Percentiles rank a stretch among this genome's conserved stretches.
Conservation (phyloP, 495 filamentous ascomycete species). For the Trichoderma parareesei region DNA sequence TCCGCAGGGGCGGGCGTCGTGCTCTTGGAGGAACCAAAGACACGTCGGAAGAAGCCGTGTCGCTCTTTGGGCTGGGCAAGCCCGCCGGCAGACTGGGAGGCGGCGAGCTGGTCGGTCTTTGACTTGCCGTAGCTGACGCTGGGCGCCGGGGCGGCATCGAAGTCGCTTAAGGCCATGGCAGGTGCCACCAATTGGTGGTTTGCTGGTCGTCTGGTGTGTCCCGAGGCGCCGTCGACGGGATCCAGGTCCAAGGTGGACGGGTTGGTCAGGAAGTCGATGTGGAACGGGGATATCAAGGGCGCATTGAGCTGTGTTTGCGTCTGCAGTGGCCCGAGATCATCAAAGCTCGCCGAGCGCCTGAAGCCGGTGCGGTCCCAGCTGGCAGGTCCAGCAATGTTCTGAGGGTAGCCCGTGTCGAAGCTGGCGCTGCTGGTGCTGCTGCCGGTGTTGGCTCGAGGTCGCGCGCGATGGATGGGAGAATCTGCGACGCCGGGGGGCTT, state of each 20-base stretch:
- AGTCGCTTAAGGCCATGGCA: conserved; percentile 24
- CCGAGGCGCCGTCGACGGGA: conserved; percentile 50
- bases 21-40: conserved; percentile 58
- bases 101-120: conserved; percentile 20
- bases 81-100: conserved; percentile 25
- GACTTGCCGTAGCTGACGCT: conserved; percentile 51
- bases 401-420: conserved; percentile 54
- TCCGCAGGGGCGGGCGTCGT: conserved; percentile 4
- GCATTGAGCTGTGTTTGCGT: conserved; percentile 8
- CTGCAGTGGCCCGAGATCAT: conserved; percentile 18
- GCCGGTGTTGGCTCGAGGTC: conserved; percentile 60
- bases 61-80: conserved; percentile 50
- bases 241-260: conserved; percentile 36
- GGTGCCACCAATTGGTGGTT: conserved; percentile 22
- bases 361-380: conserved; percentile 45
- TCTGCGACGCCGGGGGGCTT: conserved; percentile 56
- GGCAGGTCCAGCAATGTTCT: conserved; percentile 26
- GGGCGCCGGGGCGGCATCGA: conserved; percentile 44
- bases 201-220: conserved; percentile 25
- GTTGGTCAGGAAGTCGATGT: conserved; percentile 11
- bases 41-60: conserved; percentile 84
- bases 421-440: conserved; percentile 56
- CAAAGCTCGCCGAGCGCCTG: conserved; percentile 29
- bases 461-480: conserved; percentile 28
- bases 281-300: conserved; percentile 6